Conservation (phyloP, 2,329 filamentous ascomycete genomes). For the Colletotrichum sp. region DNA sequence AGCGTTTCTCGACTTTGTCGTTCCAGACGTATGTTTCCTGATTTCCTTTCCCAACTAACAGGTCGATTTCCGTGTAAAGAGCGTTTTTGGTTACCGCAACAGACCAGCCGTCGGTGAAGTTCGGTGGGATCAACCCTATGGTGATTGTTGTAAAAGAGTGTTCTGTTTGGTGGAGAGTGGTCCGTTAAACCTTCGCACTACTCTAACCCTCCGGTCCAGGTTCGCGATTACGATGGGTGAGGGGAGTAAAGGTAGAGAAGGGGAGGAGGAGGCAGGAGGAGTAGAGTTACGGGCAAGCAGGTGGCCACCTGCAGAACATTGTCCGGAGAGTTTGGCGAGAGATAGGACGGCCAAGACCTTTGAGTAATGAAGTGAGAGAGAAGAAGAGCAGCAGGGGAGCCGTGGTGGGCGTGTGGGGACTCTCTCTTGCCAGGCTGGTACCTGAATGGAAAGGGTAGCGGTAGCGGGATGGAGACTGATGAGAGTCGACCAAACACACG, state of each 20-base stretch:
- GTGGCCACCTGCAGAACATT: constrained; percentile 14
- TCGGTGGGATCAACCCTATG: constrained; percentile 30
- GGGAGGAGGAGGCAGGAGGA: background rate
- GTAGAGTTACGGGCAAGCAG: background rate
- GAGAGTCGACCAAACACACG: background rate
- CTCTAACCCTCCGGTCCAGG: background rate
- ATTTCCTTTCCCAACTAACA: background rate
- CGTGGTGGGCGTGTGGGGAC: constrained; percentile 5
- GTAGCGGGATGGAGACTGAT: background rate
- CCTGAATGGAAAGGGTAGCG: background rate
- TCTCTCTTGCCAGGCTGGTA: background rate
- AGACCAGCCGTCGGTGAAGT: constrained; percentile 31
- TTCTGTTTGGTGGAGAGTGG: background rate
- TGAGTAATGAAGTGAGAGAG: constrained; percentile 12
- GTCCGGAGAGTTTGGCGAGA: constrained; percentile 8
- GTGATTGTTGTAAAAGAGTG: constrained; percentile 5
- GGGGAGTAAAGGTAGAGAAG: background rate
- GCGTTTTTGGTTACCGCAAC: constrained; percentile 21
- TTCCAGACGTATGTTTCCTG: background rate
- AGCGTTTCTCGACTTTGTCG: constrained; percentile 3
- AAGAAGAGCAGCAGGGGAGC: background rate
- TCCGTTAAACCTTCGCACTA: constrained; percentile 1
- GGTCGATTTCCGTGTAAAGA: background rate
- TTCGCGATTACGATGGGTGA: background rate
- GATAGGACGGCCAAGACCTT: constrained; percentile 16